Conservation (phyloP, 2,329 filamentous ascomycete genomes). For the Rutstroemia sydowiana region DNA sequence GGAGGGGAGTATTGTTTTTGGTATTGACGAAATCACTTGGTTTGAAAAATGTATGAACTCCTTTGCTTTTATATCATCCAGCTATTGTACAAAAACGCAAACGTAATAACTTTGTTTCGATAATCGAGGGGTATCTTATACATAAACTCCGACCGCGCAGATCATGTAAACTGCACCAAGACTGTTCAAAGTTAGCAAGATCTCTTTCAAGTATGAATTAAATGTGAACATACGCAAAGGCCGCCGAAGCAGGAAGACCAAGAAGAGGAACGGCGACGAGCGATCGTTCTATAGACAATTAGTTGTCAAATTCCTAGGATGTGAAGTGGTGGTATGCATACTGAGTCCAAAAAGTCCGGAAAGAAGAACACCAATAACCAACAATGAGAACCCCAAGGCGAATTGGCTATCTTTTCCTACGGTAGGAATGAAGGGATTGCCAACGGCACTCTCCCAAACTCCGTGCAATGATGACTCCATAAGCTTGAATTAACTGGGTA, state of each 20-base stretch:
- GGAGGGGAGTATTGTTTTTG: not conserved
- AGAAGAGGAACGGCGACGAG: constrained; percentile 68
- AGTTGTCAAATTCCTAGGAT: constrained; percentile 3
- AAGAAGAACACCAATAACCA: constrained; percentile 64
- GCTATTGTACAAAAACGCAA: constrained; percentile 28
- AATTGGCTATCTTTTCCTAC: constrained; percentile 82
- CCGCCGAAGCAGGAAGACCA: constrained; percentile 79
- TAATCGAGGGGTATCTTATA: constrained; percentile 42
- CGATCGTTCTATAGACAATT: constrained; percentile 60
- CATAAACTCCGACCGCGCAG: constrained; percentile 96
- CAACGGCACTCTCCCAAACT: constrained; percentile 88
- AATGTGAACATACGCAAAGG: constrained; percentile 68
- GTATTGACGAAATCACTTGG: constrained; percentile 16
- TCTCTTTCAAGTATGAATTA: not conserved
- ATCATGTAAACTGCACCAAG: constrained; percentile 98
- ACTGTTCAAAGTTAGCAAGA: constrained; percentile 39
- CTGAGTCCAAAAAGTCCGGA: constrained; percentile 80
- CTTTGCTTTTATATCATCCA: constrained; percentile 26
- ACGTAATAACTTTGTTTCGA: constrained; percentile 19
- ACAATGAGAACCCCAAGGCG: constrained; percentile 66
- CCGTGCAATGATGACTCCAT: constrained; percentile 80
- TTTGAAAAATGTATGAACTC: constrained; percentile 12
- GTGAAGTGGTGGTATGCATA: constrained; percentile 38
- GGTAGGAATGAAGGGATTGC: constrained; percentile 73
- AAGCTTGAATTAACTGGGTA: constrained; percentile 31